Conservation (phyloP, 768 basidiomycete genomes). For the Xerocomus brunneocitrinus region DNA sequence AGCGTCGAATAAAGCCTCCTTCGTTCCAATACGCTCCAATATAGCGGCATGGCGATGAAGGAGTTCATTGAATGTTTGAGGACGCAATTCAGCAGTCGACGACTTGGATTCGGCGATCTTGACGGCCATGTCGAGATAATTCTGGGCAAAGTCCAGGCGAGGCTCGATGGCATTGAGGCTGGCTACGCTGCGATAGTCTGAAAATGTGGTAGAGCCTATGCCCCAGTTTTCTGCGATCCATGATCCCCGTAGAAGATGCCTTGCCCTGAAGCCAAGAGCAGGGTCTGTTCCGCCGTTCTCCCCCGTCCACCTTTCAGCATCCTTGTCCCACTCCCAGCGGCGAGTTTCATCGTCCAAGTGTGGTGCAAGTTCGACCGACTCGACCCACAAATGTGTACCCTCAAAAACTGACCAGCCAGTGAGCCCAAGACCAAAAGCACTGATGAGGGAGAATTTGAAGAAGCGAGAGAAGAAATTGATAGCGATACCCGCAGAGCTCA, state of each 20-base stretch:
- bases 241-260: constrained; percentile 61
- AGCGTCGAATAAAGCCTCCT: constrained; percentile 48
- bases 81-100: constrained; percentile 39
- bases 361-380: constrained; percentile 44
- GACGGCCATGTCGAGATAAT: constrained; percentile 49
- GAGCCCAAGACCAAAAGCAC: constrained; percentile 39
- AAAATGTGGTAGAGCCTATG: constrained; percentile 38
- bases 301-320: constrained; percentile 60
- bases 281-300: constrained; percentile 66
- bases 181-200: constrained; percentile 32
- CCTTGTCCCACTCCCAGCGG: constrained; percentile 66
- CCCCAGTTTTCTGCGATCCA: constrained; percentile 74
- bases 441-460: constrained; percentile 46
- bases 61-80: constrained; percentile 52
- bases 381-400: constrained; percentile 59
- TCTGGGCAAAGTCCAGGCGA: constrained; percentile 49
- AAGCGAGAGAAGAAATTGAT: constrained; percentile 44
- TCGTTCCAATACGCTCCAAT: constrained; percentile 58
- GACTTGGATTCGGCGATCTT: constrained; percentile 39
- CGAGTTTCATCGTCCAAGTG: constrained; percentile 49
- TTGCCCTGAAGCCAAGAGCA: constrained; percentile 54
- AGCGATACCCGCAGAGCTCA: constrained; percentile 35
- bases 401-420: constrained; percentile 50
- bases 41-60: constrained; percentile 49
- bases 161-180: constrained; percentile 47